Percentiles rank a stretch among this genome's conserved stretches.
phyloP scores from a whole-genome alignment of 495 filamentous ascomycete species.

The Jackrogersella minutella region DNA sequence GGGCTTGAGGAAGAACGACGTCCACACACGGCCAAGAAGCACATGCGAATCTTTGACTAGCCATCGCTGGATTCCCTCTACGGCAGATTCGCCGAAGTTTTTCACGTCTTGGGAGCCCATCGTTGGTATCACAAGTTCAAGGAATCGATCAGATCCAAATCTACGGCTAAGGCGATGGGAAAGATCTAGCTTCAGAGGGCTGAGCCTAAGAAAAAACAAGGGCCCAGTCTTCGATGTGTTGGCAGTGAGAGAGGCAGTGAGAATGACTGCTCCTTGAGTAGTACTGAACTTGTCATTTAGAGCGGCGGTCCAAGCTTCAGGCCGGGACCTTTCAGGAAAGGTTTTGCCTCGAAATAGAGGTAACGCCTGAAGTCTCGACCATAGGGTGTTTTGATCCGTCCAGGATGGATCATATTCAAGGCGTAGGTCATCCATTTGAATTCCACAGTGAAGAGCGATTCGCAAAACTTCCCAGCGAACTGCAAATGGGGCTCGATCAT shows the following conservation, averaged over 20 bases:
- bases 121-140: conserved; percentile 54
- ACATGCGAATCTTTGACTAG: conserved; percentile 47
- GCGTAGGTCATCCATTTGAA: conserved; percentile 43
- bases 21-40: conserved; percentile 55
- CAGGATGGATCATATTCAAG: conserved; percentile 50
- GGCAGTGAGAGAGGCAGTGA: conserved; percentile 47
- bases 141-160: conserved; percentile 58
- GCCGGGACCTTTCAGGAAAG: conserved; percentile 50
- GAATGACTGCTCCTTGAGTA: conserved; percentile 45
- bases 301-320: conserved; percentile 50
- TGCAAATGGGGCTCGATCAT: conserved; percentile 50
- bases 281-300: conserved; percentile 45
- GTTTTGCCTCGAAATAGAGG: conserved; percentile 48
- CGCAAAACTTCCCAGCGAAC: conserved; percentile 58
- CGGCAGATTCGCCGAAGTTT: conserved; percentile 26
- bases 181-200: conserved; percentile 51
- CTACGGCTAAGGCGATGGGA: conserved; percentile 53
- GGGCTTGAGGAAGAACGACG: conserved; percentile 53
- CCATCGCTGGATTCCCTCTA: conserved; percentile 54
- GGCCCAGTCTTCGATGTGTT: conserved; percentile 46
- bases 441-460: conserved; percentile 52
- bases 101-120: conserved; percentile 37
- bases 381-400: conserved; percentile 45
- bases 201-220: conserved; percentile 49
- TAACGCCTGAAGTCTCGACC: conserved; percentile 45